Evolutionary conservation across 371 early-diverging fungal genomes (phyloP), one percentile per base, ranked within the genome.

Genomic region (Paramicrosporidium saccamoebae): DNA sequence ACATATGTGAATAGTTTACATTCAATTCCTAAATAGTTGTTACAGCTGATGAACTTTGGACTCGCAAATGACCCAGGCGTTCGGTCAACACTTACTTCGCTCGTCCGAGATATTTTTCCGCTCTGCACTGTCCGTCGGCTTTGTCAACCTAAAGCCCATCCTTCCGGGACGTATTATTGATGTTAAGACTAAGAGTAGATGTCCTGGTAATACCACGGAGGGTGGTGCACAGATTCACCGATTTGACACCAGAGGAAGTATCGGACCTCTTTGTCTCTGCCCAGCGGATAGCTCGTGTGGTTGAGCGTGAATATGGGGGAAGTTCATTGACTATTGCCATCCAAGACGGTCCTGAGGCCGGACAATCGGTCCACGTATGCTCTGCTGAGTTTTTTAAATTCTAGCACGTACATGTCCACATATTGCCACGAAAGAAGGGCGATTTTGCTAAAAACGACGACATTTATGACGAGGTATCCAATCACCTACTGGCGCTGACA

Each of bases 341-440:
- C 3, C 72, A 69, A 46, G 79, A 79, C 42, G 78, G 79, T 0
- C 48, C 54, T 2, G 38, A 44, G 21, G 82, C 94, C 3, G 88
- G 94, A 2, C 94, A 92, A 39, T 61, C 82, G 6, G 86, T 67
- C 7, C 33, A 14, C 5, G 6, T n/a, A n/a, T n/a, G n/a, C n/a
- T n/a, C n/a, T n/a, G n/a, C n/a, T n/a, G n/a, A n/a, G n/a, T n/a
- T n/a, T 17, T 12, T 7, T 11, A 15, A 42, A 48, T 48, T 62
- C 0, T 55, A 67, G 3, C 95, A 94, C 46, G 72, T 73, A 14
- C 95, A 94, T 36, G 48, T 86, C 27, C 95, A 94, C 42, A 34
- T 94, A 17, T 64, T 94, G 24, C 88, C 94, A 14, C 57, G 88
- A 15, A 50, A 42, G 14, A 31, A 33, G 10, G 67, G 67, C 9